Conservation (phyloP, 1,284 basidiomycete species). For the Trichosporon inkin region DNA sequence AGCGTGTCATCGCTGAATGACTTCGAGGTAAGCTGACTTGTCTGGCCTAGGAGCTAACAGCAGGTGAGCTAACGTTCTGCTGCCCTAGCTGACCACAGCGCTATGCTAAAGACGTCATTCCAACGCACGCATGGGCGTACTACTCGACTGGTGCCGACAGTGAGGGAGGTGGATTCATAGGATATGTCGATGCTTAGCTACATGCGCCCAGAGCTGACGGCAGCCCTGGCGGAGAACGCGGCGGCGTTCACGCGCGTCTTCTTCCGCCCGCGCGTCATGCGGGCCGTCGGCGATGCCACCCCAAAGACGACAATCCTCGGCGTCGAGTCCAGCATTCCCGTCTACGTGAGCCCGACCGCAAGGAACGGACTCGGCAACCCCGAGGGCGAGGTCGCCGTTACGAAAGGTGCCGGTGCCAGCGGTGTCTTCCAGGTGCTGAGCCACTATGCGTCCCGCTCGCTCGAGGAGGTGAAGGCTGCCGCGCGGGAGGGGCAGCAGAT, state of each 20-base stretch:
- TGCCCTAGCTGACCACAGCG: conserved; percentile 11
- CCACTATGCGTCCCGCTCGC: conserved; percentile 48
- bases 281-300: conserved; percentile 63
- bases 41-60: background rate
- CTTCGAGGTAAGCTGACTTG: conserved; percentile 31
- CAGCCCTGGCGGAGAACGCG: conserved; percentile 58
- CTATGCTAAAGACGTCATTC: conserved; percentile 63
- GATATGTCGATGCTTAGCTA: too few relatives aligned
- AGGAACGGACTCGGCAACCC: conserved; percentile 53
- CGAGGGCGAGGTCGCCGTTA: conserved; percentile 52
- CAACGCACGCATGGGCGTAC: conserved; percentile 69
- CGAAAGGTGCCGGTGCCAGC: conserved; percentile 48
- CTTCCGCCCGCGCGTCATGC: conserved; percentile 74
- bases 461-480: conserved; percentile 52
- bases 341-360: conserved; percentile 71
- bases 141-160: conserved; percentile 77
- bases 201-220: too few relatives aligned
- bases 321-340: conserved; percentile 63
- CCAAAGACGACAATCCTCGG: conserved; percentile 71
- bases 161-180: conserved; percentile 64
- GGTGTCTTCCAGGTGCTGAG: conserved; percentile 51
- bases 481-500: conserved; percentile 32
- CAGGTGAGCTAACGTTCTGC: background rate
- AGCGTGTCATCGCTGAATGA: conserved; percentile 36
- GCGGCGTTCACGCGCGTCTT: conserved; percentile 71